Base-by-base conservation (phyloP, 371 early-diverging fungal genomes). In the Chytridiales sp. region DNA sequence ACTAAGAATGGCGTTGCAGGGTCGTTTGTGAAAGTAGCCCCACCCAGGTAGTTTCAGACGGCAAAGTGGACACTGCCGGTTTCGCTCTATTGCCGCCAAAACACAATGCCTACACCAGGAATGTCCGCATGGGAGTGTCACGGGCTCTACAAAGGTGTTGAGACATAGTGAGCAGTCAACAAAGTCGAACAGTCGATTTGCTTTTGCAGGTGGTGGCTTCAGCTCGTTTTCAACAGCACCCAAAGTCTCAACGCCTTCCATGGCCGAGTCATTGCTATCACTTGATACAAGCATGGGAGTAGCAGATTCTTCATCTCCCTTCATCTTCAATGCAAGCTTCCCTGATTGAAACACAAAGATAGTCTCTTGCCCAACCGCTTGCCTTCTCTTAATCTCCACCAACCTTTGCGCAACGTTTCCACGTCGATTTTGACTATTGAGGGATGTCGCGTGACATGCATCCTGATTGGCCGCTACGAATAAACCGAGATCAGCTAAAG, bases 91-190 rank as follows among this genome's bases (percentile, higher is more conserved):
- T 40, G 21, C 43, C 26, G 13, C 24, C 19, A 32, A 32, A 6
- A 31, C n/a, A 50, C 89, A 88, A 0, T 64, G 34, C 32, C 74
- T 74, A 66, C 89, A 88, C 58, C 81, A 80, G 0, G 83, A 84
- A 57, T 88, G 89, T 1, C 89, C 89, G 57, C 89, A 88, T 5
- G 74, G 76, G 17, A 75, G 40, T 0, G 86, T 86, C 31, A 85
- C 64, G 4, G 89, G 87, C 17, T 79, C 71, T n/a, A 68, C 47
- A 22, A 86, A 55, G 13, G 76, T 43, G 15, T 74, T 62, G 35
- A 68, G 67, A 52, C 87, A 87, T 29, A 85, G 67, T 21, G 79
- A 67, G 59, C 88, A 88, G 57, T 82, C 82, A 24, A 84, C 53
- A 27, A 79, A 73, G 57, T 41, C 35, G 73, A 70, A 38, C 21